phyloP scores from a whole-genome alignment of 2,329 filamentous ascomycete species.

The Venturia pyrina region DNA sequence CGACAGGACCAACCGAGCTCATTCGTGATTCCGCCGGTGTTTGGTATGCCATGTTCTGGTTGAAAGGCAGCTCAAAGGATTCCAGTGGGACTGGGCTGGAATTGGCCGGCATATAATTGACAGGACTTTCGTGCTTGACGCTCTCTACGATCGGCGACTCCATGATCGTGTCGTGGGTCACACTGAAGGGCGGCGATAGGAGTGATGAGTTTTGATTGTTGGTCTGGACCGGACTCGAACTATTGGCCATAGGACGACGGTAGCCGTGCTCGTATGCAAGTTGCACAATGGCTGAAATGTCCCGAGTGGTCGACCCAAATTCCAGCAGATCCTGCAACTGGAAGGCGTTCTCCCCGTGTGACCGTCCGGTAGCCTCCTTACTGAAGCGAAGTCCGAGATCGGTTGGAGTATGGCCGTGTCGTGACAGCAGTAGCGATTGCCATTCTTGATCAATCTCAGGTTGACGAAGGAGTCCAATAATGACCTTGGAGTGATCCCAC shows the following conservation, averaged over 20 bases:
- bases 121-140: not conserved
- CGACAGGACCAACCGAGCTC: constrained; percentile 9
- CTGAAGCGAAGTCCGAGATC: constrained; percentile 29
- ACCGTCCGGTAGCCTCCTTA: constrained; percentile 37
- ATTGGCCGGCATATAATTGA: constrained; percentile 4
- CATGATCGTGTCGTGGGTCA: constrained; percentile 9
- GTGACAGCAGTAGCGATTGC: constrained; percentile 44
- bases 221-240: not conserved
- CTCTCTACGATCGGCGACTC: constrained; percentile 5
- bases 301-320: constrained; percentile 8
- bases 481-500: constrained; percentile 60
- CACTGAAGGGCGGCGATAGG: constrained; percentile 9
- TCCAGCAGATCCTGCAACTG: constrained; percentile 14
- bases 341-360: constrained; percentile 10
- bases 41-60: constrained; percentile 8
- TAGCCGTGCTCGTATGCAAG: constrained; percentile 12
- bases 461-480: constrained; percentile 58
- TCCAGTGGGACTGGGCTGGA: constrained; percentile 8
- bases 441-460: constrained; percentile 51
- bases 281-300: constrained; percentile 10
- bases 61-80: constrained; percentile 8
- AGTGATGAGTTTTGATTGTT: not conserved
- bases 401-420: constrained; percentile 44
- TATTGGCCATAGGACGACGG: constrained; percentile 4
- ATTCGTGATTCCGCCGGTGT: constrained; percentile 6